Base-by-base conservation (phyloP, 2,329 filamentous ascomycete species). In the Thelonectria discophora region DNA sequence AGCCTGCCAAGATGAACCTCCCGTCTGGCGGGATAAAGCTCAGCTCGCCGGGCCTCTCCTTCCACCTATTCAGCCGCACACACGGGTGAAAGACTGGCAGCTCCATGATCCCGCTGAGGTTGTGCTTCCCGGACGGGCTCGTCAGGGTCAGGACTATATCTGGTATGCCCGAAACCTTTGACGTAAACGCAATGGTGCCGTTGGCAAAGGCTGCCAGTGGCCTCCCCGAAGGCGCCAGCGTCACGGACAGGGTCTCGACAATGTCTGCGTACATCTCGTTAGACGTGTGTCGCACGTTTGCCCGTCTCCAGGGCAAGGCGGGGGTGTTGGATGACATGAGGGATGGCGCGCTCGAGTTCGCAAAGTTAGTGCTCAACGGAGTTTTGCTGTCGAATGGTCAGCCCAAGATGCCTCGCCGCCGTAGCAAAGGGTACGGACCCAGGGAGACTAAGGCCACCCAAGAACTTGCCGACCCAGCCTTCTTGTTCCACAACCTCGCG, bases 241-340 rank as follows among this genome's bases (percentile, higher is more conserved):
- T 97, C 42, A 97, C 92, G 1, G 89, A 87, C 0, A 99, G 82
- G 1, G 92, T 93, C 80, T 99, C 95, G 63, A 99, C 88, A 12
- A 99, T 88, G 75, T 99, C 95, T 59, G 97, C 94, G 75, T 98
- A 98, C 68, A 99, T 84, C 77, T 99, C 95, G 77, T 98, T 99
- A 57, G 92, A 97, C 4, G 94, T 98, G 76, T 99, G 95, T 15
- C 94, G 86, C 55, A 99, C 95, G 72, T 97, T 97, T 40, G 92
- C 88, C 63, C 93, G 85, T 64, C 95, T 87, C 95, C 95, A 99
- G 1, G 94, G 94, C 42, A 98, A 72, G 8, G 86, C 82, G 0
- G 85, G 82, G 1, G 80, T 80, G 67, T 81, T 84, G 15, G 81
- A 75, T 17, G 80, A 67, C 13, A 79, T 63, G 8, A 84, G 72